Evolutionary conservation across 2,329 filamentous ascomycete species (phyloP), one percentile per base, ranked within the genome.

Genomic region (Aspergillus ibericus): DNA sequence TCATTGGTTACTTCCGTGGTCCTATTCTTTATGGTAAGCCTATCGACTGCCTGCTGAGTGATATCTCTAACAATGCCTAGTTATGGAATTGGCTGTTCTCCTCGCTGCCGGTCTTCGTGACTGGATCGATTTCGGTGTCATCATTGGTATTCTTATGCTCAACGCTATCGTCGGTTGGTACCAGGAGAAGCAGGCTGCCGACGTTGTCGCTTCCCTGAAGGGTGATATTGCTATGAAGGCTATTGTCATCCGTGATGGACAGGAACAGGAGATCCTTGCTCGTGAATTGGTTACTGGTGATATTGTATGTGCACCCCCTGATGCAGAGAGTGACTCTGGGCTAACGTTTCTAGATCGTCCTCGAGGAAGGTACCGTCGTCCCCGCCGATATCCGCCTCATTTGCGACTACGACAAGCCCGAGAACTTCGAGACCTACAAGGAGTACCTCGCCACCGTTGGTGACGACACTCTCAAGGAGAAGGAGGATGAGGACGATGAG

Each of bases 91-190:
- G 71, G 88, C 88, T 78, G 88, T 89, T 70, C 78, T 90, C 54
- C 81, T 92, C 69, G 88, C 88, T 67, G 86, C 86, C 72, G 88
- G 88, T 83, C 86, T 92, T 63, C 82, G 83, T 73, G 87, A 90
- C 77, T 91, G 88, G 88, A 83, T 90, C 64, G 88, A 92, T 80
- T 83, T 91, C 66, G 88, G 88, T 83, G 87, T 92, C 75, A 91
- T 91, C 74, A 85, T 88, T 68, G 88, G 84, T 81, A 91, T 92
- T 76, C 80, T 92, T 56, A 68, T 88, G 72, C 86, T 92, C 63
- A 92, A 92, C 79, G 88, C 88, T 65, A 79, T 87, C 63, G 88
- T 91, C 74, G 88, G 88, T 81, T 91, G 88, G 85, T 91, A 91
- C 76, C 88, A 91, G 75, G 88, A 91, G 78, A 91, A 91, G 81